Conservation (phyloP, 441 rosid genomes). For the Corymbia citriodora region DNA sequence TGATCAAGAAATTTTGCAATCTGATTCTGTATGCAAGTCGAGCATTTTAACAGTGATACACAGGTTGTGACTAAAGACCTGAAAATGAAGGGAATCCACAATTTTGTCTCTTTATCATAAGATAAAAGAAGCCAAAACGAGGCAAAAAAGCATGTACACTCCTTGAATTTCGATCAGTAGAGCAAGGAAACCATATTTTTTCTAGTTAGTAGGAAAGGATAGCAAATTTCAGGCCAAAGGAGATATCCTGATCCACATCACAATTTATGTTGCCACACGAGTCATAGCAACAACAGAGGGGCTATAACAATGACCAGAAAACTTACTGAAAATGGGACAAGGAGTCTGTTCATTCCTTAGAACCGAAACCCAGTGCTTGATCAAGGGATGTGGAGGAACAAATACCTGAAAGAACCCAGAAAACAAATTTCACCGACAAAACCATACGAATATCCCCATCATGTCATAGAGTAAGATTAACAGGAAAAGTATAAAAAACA, state of each 20-base stretch:
- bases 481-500: neutral
- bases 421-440: neutral
- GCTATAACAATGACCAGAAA: neutral
- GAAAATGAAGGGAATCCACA: neutral
- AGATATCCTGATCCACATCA: neutral
- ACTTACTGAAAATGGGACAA: conserved; percentile 72
- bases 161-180: neutral
- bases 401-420: conserved; percentile 40
- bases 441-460: neutral
- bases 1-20: neutral
- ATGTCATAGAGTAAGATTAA: neutral
- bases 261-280: neutral
- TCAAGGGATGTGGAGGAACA: conserved; percentile 93
- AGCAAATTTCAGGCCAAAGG: neutral
- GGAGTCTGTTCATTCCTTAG: conserved; percentile 83
- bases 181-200: neutral
- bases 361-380: conserved; percentile 92
- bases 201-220: neutral
- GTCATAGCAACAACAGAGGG: neutral
- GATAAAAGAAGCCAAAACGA: neutral
- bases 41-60: neutral
- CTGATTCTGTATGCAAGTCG: neutral
- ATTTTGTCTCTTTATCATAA: neutral
- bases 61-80: neutral
- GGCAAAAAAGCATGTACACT: neutral